phyloP scores from a whole-genome alignment of 495 filamentous ascomycete species.

The Aspergillus nanangensis region DNA sequence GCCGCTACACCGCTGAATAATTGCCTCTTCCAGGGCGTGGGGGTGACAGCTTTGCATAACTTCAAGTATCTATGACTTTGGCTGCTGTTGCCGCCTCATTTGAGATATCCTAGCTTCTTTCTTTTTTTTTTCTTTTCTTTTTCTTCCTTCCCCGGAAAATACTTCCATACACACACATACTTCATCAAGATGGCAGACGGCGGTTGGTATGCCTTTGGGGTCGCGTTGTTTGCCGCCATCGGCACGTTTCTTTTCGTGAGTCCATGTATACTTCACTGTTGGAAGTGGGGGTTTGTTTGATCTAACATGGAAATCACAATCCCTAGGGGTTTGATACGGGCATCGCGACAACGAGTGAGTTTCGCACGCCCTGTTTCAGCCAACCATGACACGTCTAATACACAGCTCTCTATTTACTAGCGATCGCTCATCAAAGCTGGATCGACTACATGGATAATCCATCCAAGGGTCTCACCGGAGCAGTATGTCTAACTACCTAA shows the following conservation, averaged over 20 bases:
- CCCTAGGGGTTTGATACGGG: constrained; percentile 53
- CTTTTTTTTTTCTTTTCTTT: too few species aligned
- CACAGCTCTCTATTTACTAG: constrained; percentile 16
- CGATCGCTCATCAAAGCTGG: constrained; percentile 58
- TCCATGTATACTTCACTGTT: neutral
- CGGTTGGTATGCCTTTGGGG: constrained; percentile 39
- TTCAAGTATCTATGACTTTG: too few species aligned
- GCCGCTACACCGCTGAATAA: neutral
- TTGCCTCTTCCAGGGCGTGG: neutral
- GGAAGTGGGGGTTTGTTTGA: neutral
- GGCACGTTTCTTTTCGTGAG: constrained; percentile 56
- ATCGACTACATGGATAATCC: constrained; percentile 55
- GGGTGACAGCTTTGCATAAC: too few species aligned
- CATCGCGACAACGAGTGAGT: constrained; percentile 57
- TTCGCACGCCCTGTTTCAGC: neutral
- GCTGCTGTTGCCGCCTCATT: neutral
- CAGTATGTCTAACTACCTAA: too few species aligned
- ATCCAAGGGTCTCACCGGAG: constrained; percentile 50
- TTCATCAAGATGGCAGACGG: constrained; percentile 22
- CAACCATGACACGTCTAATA: neutral
- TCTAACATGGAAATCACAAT: constrained; percentile 4
- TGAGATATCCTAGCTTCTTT: neutral
- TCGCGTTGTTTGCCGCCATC: constrained; percentile 52
- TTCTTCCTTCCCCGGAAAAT: neutral
- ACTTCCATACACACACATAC: neutral